Base-by-base conservation (phyloP, 1,284 basidiomycete genomes). In the Austroboletus olivaceoglutinosus region DNA sequence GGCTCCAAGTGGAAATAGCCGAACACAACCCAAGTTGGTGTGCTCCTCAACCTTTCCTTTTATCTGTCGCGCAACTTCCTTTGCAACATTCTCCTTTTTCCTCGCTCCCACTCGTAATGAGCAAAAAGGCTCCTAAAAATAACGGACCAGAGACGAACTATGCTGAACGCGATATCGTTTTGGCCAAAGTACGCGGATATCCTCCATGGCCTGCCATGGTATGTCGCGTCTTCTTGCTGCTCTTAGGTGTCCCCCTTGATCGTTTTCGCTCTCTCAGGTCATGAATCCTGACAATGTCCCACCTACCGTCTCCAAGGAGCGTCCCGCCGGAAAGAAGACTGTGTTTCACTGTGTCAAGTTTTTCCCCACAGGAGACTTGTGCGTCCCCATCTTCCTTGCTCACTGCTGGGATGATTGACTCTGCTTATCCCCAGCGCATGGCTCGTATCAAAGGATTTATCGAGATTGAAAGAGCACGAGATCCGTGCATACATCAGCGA, bases 341-440 rank as follows among this genome's bases (percentile, higher is more conserved):
- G 76, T 74, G 13, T 85, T 85, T 61, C 86, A 90, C 70, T 91
- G 89, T 61, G 83, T 94, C 39, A 77, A 83, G 59, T 96, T 94
- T 81, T 95, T 94, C 78, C 91, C 92, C 31, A 82, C 81, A 34
- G 93, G 91, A 49, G 93, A 98, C 74, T 91, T 87, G 94, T 97
- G 62, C 70, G 92, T 83, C 27, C 36, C 55, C 48, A 50, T 57
- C 47, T 31, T 51, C 45, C 45, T 52, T 43, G 51, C 53, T 46
- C 42, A 41, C 48, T 47, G 39, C 49, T 40, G 13, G 31, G 41
- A 58, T 55, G 21, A 43, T 53, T 59, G 52, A 63, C 45, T 9
- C 33, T 21, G 25, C 51, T 54, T 50, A 50, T 43, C 19, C 46
- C 19, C 54, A 95, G 94, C 72, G 81, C 91, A 37, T 98, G 95